Conservation (phyloP, 495 filamentous ascomycete genomes). For the Cenococcum geophilum region DNA sequence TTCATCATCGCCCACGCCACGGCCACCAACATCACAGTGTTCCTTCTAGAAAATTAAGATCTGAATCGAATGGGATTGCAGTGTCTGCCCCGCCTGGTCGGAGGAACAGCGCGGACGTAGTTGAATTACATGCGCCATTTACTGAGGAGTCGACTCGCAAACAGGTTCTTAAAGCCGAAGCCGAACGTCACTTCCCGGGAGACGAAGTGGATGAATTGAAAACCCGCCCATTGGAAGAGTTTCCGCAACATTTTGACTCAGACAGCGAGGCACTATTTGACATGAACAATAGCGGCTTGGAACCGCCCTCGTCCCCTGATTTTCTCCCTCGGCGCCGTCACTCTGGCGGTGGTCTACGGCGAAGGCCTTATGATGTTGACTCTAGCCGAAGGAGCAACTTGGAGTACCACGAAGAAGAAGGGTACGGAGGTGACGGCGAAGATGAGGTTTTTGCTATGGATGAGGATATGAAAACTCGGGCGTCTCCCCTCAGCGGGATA, state of each 20-base stretch:
- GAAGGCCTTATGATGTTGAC: constrained; percentile 59
- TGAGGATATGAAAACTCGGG: constrained; percentile 38
- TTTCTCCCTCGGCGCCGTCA: constrained; percentile 53
- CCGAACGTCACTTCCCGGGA: constrained; percentile 13
- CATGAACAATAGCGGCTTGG: neutral
- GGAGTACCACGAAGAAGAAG: constrained; percentile 80
- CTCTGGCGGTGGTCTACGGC: constrained; percentile 70
- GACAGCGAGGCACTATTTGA: neutral
- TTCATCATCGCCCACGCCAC: constrained; percentile 59
- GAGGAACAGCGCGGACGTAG: constrained; percentile 25
- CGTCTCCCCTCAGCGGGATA: neutral
- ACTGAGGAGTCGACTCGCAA: constrained; percentile 27
- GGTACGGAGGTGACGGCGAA: constrained; percentile 72
- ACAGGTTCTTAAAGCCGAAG: constrained; percentile 27
- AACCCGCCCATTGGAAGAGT: neutral
- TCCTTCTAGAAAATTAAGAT: constrained; percentile 16
- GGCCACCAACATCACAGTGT: constrained; percentile 53
- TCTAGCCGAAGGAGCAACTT: constrained; percentile 59
- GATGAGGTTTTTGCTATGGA: constrained; percentile 73
- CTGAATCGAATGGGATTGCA: constrained; percentile 22
- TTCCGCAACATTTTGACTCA: constrained; percentile 2
- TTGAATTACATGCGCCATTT: constrained; percentile 9
- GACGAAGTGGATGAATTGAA: neutral
- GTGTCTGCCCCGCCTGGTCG: constrained; percentile 24
- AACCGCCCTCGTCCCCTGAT: constrained; percentile 11